These are phyloP conservation scores for Talaromyces verruculosus DNA, from an alignment of 2,329 filamentous ascomycete species.

Conservation along the genomic window DNA sequence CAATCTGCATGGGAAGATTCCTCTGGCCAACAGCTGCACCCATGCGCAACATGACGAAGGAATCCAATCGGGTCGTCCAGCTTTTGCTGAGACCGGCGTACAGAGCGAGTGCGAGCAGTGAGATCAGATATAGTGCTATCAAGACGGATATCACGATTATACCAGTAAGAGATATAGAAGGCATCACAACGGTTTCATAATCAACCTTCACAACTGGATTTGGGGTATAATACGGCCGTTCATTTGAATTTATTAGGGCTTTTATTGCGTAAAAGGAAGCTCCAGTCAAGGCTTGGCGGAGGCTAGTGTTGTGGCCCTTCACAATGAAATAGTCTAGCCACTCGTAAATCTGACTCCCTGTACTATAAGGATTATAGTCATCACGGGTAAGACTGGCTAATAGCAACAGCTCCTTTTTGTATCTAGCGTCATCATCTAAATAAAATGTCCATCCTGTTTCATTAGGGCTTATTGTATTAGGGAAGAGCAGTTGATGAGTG, in stretches of 20 bases:
- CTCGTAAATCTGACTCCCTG: not conserved
- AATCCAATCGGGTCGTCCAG: slow-evolving; percentile 10
- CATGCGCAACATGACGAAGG: slow-evolving; percentile 17
- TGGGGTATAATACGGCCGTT: not conserved
- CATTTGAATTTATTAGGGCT: not conserved
- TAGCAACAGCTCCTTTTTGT: not conserved
- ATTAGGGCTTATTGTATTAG: not conserved
- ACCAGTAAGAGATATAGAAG: not conserved
- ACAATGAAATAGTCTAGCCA: not conserved
- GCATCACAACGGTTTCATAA: not conserved
- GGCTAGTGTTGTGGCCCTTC: not conserved
- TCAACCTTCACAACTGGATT: not conserved
- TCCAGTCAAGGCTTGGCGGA: not conserved
- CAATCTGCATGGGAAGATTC: slow-evolving; percentile 10
- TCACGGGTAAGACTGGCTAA: not conserved
- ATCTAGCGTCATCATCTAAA: not conserved
- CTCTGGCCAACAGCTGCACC: slow-evolving; percentile 10
- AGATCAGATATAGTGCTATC: not conserved
- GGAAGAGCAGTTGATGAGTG: not conserved
- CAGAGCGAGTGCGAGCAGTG: not conserved
- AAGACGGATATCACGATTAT: not conserved
- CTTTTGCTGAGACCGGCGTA: not conserved
- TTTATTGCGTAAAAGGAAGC: not conserved
- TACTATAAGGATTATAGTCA: not conserved
- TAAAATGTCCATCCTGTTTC: not conserved